A percentile compares a stretch with the other conserved stretches of the same genome.
phyloP scores from a whole-genome alignment of 148 eudicot genomes.

The Rhododendron kiyosumense region DNA sequence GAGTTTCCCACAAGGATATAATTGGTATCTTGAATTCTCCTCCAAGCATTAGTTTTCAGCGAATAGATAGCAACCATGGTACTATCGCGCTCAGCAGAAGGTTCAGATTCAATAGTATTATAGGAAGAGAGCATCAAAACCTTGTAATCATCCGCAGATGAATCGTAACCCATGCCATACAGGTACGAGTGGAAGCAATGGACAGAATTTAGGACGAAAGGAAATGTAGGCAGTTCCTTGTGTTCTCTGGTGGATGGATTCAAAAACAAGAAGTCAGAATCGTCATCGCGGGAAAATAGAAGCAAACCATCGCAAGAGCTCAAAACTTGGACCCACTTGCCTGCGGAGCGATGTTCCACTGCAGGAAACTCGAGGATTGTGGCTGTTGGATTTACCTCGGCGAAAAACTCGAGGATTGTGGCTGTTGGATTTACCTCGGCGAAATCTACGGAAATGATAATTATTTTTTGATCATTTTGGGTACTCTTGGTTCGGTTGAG shows the following conservation, averaged over 20 bases:
- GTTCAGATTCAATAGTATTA: neutral
- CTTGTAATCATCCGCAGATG: neutral
- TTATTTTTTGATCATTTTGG: neutral
- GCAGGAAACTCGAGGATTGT: neutral
- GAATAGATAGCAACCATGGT: neutral
- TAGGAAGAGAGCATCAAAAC: neutral
- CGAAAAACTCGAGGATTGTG: neutral
- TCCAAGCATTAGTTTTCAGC: neutral
- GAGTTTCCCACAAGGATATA: neutral
- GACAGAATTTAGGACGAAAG: neutral
- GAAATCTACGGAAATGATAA: neutral
- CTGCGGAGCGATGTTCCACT: too few relatives aligned
- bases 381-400: too few relatives aligned
- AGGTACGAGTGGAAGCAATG: neutral
- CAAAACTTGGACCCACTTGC: neutral
- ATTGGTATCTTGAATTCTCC: neutral
- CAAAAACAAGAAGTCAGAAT: neutral
- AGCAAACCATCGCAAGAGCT: neutral
- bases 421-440: too few relatives aligned
- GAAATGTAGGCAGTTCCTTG: neutral
- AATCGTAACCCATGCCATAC: neutral
- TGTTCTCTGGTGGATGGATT: neutral
- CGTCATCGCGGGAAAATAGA: neutral
- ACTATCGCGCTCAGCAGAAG: neutral
- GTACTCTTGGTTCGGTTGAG: neutral